These are phyloP conservation scores for Rosa multiflora DNA, from an alignment of 306 rosid species.

Conservation along the genomic window DNA sequence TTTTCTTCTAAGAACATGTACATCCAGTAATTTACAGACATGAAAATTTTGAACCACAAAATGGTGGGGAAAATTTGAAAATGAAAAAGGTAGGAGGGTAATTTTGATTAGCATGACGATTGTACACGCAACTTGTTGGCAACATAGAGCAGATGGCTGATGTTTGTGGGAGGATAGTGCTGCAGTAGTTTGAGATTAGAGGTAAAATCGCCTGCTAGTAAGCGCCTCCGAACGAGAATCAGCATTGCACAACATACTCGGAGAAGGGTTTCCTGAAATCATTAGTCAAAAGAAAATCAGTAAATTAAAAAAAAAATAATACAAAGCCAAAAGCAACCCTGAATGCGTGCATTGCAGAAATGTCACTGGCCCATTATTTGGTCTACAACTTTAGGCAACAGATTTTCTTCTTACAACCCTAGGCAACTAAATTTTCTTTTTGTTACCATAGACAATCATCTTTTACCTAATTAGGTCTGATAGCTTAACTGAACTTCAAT, in stretches of 20 bases:
- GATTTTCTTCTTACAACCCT: not conserved
- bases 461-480: not conserved
- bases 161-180: constrained; percentile 83
- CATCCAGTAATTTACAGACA: constrained; percentile 56
- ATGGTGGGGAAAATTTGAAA: constrained; percentile 13
- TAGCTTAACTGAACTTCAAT: not conserved
- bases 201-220: constrained; percentile 97
- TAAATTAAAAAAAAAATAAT: not conserved
- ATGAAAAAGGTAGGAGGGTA: not conserved
- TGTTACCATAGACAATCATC: not conserved
- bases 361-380: constrained; percentile 2
- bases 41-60: constrained; percentile 20
- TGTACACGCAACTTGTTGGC: constrained; percentile 92
- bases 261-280: constrained; percentile 82
- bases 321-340: not conserved
- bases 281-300: not conserved
- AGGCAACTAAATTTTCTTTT: not conserved
- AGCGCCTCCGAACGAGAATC: constrained; percentile 81
- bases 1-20: constrained; percentile 40
- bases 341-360: not conserved
- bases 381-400: not conserved
- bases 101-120: constrained; percentile 40
- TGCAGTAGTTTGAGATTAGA: constrained; percentile 94
- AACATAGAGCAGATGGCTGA: constrained; percentile 93
- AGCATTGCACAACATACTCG: constrained; percentile 98